Evolutionary conservation across 768 basidiomycete species (phyloP).

Genomic region (Imleria badia): DNA sequence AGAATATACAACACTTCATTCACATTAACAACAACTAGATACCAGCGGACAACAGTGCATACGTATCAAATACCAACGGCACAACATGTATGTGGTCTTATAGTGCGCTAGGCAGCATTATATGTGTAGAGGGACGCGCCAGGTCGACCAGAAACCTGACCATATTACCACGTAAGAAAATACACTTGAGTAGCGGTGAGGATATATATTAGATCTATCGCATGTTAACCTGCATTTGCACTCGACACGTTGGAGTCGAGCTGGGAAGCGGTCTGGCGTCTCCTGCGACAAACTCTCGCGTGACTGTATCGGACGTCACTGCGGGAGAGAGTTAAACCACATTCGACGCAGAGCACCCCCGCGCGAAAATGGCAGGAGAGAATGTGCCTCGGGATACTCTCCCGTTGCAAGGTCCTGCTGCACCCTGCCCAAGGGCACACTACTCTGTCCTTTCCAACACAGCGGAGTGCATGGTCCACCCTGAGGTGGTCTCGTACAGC

Average conservation of each 20-base stretch:
- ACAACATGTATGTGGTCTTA: neutral
- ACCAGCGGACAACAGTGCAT: neutral
- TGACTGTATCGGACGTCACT: slow-evolving; percentile 19
- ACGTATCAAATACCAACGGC: neutral
- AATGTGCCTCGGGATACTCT: slow-evolving; percentile 23
- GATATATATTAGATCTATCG: neutral
- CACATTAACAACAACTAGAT: neutral
- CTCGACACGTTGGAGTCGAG: neutral
- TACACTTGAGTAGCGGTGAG: too few species aligned
- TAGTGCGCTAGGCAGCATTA: neutral
- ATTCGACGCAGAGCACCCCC: slow-evolving; percentile 7
- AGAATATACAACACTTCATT: neutral
- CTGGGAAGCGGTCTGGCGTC: neutral
- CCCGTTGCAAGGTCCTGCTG: slow-evolving; percentile 1
- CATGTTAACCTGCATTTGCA: too few species aligned
- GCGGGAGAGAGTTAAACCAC: slow-evolving; percentile 19
- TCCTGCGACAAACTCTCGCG: slow-evolving; percentile 8
- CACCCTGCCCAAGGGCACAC: slow-evolving; percentile 17
- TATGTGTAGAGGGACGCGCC: neutral
- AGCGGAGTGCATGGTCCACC: slow-evolving; percentile 1
- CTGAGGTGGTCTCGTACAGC: slow-evolving; percentile 20
- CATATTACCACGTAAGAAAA: too few species aligned
- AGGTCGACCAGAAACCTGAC: neutral
- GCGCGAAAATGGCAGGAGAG: slow-evolving; percentile 13
- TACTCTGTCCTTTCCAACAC: neutral